Conservation (phyloP, 768 basidiomycete genomes). For the Cantharellus anzutake region DNA sequence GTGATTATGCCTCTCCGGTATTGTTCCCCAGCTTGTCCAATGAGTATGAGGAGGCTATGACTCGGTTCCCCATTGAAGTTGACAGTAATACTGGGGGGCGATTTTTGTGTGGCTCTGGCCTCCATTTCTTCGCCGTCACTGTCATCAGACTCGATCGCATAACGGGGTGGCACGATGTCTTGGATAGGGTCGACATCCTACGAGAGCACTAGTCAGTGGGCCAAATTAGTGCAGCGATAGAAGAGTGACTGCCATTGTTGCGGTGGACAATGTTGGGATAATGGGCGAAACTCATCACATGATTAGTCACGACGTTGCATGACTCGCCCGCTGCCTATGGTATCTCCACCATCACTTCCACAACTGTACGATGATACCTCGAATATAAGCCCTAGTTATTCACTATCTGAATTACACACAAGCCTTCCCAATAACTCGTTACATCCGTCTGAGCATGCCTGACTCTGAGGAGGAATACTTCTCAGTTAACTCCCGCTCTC, state of each 20-base stretch:
- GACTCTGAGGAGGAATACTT: constrained; percentile 64
- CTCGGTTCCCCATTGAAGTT: too few species aligned
- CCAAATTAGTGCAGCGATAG: too few species aligned
- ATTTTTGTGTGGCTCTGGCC: neutral
- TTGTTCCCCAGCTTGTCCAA: too few species aligned
- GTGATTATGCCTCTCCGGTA: too few species aligned
- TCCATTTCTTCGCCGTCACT: neutral
- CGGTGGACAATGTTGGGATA: too few species aligned
- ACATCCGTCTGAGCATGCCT: constrained; percentile 39
- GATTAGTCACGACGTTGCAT: too few species aligned
- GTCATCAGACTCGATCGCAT: constrained; percentile 5
- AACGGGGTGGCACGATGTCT: constrained; percentile 1
- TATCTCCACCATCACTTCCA: neutral
- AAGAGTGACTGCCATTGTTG: too few species aligned
- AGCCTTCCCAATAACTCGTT: neutral
- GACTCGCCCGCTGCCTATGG: too few species aligned
- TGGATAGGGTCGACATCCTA: neutral
- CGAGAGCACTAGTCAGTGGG: too few species aligned
- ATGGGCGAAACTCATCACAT: too few species aligned
- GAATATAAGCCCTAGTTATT: constrained; percentile 25
- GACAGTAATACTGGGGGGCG: too few species aligned
- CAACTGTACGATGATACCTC: constrained; percentile 30
- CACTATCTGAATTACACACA: constrained; percentile 9
- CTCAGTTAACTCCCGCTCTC: constrained; percentile 30
- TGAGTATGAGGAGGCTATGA: too few species aligned